phyloP scores from a whole-genome alignment of 768 basidiomycete genomes.

The Pleurotus cornucopiae region DNA sequence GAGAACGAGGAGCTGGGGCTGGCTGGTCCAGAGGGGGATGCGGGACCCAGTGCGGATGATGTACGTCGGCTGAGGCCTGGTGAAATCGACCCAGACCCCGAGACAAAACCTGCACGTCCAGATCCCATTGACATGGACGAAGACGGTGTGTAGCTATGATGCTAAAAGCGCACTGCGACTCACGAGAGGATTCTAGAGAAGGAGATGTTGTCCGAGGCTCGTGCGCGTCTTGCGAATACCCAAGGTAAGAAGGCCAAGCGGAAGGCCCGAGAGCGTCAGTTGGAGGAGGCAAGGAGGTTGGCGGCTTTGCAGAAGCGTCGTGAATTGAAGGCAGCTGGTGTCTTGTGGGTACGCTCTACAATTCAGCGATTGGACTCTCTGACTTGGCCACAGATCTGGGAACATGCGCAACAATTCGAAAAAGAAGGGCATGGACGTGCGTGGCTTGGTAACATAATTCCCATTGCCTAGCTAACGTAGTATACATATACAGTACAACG shows the following conservation, averaged over 20 bases:
- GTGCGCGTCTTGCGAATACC: slow-evolving; percentile 96
- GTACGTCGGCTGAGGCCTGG: slow-evolving; percentile 86
- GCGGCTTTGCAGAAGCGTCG: slow-evolving; percentile 97
- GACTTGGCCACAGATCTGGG: slow-evolving; percentile 6
- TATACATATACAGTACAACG: slow-evolving; percentile 71
- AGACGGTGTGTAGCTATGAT: slow-evolving; percentile 58
- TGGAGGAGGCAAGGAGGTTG: slow-evolving; percentile 92
- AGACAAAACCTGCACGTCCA: slow-evolving; percentile 95
- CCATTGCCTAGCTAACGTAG: slow-evolving; percentile 7
- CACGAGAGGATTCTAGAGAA: slow-evolving; percentile 56
- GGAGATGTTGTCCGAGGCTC: slow-evolving; percentile 99
- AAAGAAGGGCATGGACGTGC: slow-evolving; percentile 95
- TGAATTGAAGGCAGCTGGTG: slow-evolving; percentile 96
- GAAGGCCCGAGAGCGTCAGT: slow-evolving; percentile 93
- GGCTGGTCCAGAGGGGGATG: slow-evolving; percentile 73
- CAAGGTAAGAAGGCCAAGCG: slow-evolving; percentile 99
- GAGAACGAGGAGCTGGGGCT: slow-evolving; percentile 94
- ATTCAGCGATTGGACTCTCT: background rate
- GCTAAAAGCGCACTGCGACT: background rate
- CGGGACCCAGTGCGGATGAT: slow-evolving; percentile 88
- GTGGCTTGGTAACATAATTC: background rate
- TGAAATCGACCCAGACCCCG: slow-evolving; percentile 98
- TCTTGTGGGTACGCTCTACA: slow-evolving; percentile 59
- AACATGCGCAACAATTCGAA: slow-evolving; percentile 94
- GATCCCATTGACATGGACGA: slow-evolving; percentile 99